Percentiles rank a stretch among this genome's conserved stretches.
These are phyloP conservation scores for Nemania sp. DNA, from an alignment of 2,329 filamentous ascomycete genomes.

Conservation along the genomic window DNA sequence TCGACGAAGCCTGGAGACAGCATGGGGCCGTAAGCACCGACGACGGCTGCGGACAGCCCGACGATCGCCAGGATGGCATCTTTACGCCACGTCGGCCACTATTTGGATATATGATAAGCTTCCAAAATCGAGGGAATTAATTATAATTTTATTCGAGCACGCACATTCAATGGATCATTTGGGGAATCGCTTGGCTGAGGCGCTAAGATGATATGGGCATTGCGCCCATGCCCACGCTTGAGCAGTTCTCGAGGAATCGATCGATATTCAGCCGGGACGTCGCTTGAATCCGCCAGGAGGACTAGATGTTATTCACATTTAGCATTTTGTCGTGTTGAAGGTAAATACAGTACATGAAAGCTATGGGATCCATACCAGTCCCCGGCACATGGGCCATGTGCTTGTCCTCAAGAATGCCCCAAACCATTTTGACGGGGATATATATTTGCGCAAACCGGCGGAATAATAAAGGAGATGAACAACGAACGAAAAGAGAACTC, in stretches of 20 bases:
- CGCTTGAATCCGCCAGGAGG: conserved; percentile 49
- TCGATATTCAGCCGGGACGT: conserved; percentile 50
- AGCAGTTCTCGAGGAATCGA: conserved; percentile 47
- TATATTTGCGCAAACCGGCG: not conserved
- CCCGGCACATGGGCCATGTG: conserved; percentile 51
- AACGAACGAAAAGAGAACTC: too few relatives aligned
- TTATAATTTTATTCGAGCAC: conserved; percentile 21
- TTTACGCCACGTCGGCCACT: conserved; percentile 49
- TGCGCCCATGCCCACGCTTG: conserved; percentile 43
- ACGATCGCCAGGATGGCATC: conserved; percentile 45
- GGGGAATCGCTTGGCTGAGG: conserved; percentile 53
- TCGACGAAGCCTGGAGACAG: conserved; percentile 43
- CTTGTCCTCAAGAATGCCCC: conserved; percentile 51
- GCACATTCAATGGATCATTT: conserved; percentile 53
- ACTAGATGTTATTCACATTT: conserved; percentile 40
- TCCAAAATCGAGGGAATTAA: not conserved
- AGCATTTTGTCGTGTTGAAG: conserved; percentile 17
- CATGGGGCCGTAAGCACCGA: conserved; percentile 43
- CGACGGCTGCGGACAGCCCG: conserved; percentile 42
- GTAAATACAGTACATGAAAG: too few relatives aligned
- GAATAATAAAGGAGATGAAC: too few relatives aligned
- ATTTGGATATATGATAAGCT: conserved; percentile 41
- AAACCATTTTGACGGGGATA: conserved; percentile 44
- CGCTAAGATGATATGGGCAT: conserved; percentile 42
- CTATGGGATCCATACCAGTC: conserved; percentile 43